Evolutionary conservation across 2,329 filamentous ascomycete species (phyloP).

Genomic region (Trichoderma sp.): DNA sequence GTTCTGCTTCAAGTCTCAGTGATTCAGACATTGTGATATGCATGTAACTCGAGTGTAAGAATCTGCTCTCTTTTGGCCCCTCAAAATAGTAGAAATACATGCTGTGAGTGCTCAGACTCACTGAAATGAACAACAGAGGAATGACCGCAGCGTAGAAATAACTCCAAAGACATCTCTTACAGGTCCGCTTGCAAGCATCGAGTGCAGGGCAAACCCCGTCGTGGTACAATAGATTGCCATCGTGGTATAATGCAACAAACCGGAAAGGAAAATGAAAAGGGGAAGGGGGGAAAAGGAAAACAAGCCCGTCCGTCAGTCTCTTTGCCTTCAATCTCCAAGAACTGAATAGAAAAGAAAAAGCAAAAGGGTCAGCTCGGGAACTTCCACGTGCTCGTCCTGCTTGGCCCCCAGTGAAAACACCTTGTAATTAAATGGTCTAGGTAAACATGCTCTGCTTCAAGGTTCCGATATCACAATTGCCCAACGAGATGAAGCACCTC

Average conservation of each 20-base stretch:
- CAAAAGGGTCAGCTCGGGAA: background rate
- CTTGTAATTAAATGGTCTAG: slow-evolving; percentile 11
- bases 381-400: background rate
- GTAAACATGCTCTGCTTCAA: slow-evolving; percentile 3
- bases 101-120: slow-evolving; percentile 12
- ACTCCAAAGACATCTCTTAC: slow-evolving; percentile 5
- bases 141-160: slow-evolving; percentile 4
- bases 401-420: background rate
- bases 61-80: slow-evolving; percentile 4
- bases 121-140: background rate
- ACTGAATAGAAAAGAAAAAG: too few species aligned
- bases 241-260: slow-evolving; percentile 19
- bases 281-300: background rate
- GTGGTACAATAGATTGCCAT: slow-evolving; percentile 23
- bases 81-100: slow-evolving; percentile 18
- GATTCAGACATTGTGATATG: background rate
- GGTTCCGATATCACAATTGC: background rate
- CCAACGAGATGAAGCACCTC: slow-evolving; percentile 1
- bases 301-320: background rate
- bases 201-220: slow-evolving; percentile 15
- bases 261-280: background rate
- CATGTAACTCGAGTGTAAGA: background rate
- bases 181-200: slow-evolving; percentile 12
- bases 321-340: slow-evolving; percentile 11
- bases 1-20: background rate